A percentile compares a stretch with the other conserved stretches of the same genome.
phyloP scores from a whole-genome alignment of 345 rosid species.

The Ricinus communis region DNA sequence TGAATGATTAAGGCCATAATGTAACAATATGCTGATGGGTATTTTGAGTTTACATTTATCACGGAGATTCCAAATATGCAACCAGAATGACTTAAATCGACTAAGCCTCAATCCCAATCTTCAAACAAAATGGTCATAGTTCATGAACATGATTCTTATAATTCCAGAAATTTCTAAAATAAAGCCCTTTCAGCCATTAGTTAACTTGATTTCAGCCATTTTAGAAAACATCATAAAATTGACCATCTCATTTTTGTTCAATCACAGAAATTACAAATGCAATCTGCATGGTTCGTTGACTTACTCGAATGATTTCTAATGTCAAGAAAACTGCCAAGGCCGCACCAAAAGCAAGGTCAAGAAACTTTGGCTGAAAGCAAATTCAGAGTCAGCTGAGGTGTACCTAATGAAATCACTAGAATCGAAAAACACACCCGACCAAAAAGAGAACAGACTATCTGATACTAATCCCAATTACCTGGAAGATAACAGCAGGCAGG shows the following conservation, averaged over 20 bases:
- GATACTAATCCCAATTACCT: constrained; percentile 50
- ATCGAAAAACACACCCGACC: neutral
- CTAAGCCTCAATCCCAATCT: neutral
- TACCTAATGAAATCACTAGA: constrained; percentile 4
- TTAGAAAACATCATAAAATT: neutral
- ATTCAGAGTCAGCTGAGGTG: constrained; percentile 17
- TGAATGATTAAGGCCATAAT: neutral
- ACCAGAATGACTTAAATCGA: neutral
- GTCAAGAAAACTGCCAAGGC: constrained; percentile 79
- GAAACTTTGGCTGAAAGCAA: constrained; percentile 80
- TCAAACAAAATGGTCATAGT: neutral
- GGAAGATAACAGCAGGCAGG: constrained; percentile 88
- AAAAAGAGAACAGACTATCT: neutral
- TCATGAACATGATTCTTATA: neutral
- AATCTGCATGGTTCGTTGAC: constrained; percentile 22
- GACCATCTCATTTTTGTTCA: neutral
- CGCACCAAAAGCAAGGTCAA: constrained; percentile 93
- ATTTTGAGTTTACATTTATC: too few relatives aligned
- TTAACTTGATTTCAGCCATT: neutral
- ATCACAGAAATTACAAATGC: neutral
- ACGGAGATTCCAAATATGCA: neutral
- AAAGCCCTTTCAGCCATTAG: neutral
- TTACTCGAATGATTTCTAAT: constrained; percentile 87
- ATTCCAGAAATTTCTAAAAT: neutral
- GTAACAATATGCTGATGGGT: too few relatives aligned